phyloP scores from a whole-genome alignment of 1,284 basidiomycete genomes.

The Coniophora puteana region DNA sequence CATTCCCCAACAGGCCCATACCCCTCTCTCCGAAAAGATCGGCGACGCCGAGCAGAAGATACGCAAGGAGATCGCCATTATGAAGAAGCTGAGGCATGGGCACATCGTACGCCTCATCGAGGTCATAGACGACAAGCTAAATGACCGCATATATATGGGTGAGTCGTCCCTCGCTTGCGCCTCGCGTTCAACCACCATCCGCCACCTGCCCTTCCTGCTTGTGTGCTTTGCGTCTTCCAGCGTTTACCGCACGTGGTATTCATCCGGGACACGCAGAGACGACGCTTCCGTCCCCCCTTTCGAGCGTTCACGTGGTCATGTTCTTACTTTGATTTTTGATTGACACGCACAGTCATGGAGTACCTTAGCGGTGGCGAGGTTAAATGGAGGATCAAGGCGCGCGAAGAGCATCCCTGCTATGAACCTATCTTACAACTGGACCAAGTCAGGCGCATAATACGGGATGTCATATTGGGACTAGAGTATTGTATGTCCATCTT shows the following conservation, averaged over 20 bases:
- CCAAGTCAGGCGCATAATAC: conserved; percentile 83
- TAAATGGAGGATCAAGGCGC: no score
- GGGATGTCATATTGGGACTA: conserved; percentile 90
- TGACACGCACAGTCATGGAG: conserved; percentile 99
- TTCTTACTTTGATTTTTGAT: no score
- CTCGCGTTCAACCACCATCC: no score
- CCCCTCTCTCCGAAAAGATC: conserved; percentile 55
- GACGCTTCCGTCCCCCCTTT: no score
- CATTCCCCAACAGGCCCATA: conserved; percentile 49
- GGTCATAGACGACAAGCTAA: conserved; percentile 92
- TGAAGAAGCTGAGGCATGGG: conserved; percentile 93
- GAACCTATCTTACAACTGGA: conserved; percentile 79
- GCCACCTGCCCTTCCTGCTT: conserved; percentile 19
- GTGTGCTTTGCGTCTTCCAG: conserved; percentile 15
- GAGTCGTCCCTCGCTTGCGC: conserved; percentile 39
- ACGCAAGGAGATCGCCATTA: conserved; percentile 92
- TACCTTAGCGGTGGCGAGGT: conserved; percentile 95
- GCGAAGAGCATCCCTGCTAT: conserved; percentile 48
- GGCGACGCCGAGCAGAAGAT: conserved; percentile 79
- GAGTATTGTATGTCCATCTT: conserved; percentile 76
- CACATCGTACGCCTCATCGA: conserved; percentile 92
- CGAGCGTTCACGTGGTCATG: conserved; percentile 1
- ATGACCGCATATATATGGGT: conserved; percentile 94
- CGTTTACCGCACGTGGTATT: no score
- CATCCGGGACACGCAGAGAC: no score